Base-by-base conservation (phyloP, 2,329 filamentous ascomycete species). In the Penicillium sp. region DNA sequence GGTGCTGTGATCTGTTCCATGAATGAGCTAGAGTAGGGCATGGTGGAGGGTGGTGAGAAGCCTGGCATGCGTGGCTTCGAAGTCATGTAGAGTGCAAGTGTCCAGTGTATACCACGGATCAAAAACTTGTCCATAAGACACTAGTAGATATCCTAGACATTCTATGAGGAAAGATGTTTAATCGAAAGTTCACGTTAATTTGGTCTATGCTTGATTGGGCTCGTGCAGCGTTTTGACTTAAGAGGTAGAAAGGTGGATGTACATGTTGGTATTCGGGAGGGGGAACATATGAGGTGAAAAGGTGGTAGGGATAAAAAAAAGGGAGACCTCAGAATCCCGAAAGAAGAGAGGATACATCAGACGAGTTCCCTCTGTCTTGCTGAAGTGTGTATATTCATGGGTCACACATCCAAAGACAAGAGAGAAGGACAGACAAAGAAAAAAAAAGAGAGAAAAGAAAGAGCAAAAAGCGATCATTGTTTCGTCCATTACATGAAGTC, bases 401-500 rank as follows among this genome's bases (percentile, higher is more conserved):
- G 57, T 51, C 37, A 59, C 37, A 35, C 45, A 30, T 38, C 33
- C 61, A 62, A 28, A 19, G 30, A 17, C 28, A 51, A 35, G 49
- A 22, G 30, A 13, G 12, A 13, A 28, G 35, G 9, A 35, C 53
- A 45, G 47, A 65, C 58, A 58, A 65, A 61, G 62, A 62, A 58
- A 50, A 63, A 66, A 65, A 58, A 42, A 59, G 63, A 37, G 57
- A 61, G 62, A 56, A 50, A 40, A 44, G 53, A 56, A 61, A 51
- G 12, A 28, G 35, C 35, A 51, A 53, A 17, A n/a, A 37, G n/a
- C 22, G 15, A 51, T 55, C 44, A 44, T 58, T 26, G 45, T 40
- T 60, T 58, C 61, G 59, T 50, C 62, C 66, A 71, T 80, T 76
- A 82, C 80, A 82, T 82, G 67, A 82, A 82, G 65, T 82, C 80